Conservation (phyloP, 1,284 basidiomycete species). For the Crepidotus sp. region DNA sequence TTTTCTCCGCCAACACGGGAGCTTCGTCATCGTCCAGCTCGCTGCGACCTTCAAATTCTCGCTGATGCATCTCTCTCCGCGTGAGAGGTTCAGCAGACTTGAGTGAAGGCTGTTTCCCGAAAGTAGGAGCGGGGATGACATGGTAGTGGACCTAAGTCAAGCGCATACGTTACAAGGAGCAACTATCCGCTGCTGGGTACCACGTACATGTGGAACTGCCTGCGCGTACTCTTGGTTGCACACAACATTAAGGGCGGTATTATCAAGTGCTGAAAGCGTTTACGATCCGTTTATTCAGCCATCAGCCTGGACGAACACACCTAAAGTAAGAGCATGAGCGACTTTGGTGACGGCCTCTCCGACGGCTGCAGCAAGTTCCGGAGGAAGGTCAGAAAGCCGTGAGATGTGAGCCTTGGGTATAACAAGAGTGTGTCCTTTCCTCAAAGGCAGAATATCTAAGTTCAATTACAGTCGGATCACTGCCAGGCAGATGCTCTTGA, state of each 20-base stretch:
- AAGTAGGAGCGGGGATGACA: constrained; percentile 62
- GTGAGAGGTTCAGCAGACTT: constrained; percentile 28
- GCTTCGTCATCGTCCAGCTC: constrained; percentile 59
- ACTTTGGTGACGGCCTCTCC: constrained; percentile 54
- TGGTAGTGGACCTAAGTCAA: constrained; percentile 68
- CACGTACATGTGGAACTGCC: constrained; percentile 65
- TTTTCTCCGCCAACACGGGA: constrained; percentile 32
- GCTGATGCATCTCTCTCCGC: constrained; percentile 44
- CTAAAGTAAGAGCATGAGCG: constrained; percentile 52
- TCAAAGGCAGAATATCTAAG: constrained; percentile 61
- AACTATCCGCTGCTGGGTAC: constrained; percentile 1
- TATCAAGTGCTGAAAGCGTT: constrained; percentile 49
- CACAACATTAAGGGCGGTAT: constrained; percentile 64
- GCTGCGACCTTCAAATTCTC: constrained; percentile 46
- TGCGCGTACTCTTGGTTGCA: constrained; percentile 79
- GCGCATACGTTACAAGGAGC: constrained; percentile 1
- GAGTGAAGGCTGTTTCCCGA: constrained; percentile 21
- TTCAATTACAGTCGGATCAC: too few relatives aligned
- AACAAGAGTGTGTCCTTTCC: constrained; percentile 59
- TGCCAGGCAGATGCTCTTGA: too few relatives aligned
- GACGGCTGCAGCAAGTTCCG: constrained; percentile 49
- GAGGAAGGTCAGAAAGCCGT: constrained; percentile 55
- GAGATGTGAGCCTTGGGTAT: constrained; percentile 58
- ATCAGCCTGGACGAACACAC: constrained; percentile 28
- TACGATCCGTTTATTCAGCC: too few relatives aligned